Base-by-base conservation (phyloP, 768 basidiomycete genomes). In the Cystobasidium tubakii region DNA sequence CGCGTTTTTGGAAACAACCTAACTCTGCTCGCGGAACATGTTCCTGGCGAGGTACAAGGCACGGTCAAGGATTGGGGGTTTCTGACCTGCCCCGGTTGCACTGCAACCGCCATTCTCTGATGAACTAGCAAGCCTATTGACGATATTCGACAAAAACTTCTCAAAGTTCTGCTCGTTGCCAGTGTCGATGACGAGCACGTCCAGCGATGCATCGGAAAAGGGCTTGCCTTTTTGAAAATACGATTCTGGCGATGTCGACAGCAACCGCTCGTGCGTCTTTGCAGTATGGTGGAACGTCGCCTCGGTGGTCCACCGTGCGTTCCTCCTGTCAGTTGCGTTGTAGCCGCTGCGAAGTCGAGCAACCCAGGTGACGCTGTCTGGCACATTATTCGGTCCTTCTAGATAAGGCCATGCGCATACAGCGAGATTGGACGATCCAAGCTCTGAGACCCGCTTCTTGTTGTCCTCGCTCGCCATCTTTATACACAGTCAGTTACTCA, bases 241-340 rank as follows among this genome's bases (percentile, higher is more conserved):
- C 9, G 54, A 27, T 36, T 71, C 69, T n/a, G 69, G 69, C 12
- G 69, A 71, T 9, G 54, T 71, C 25, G 69, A 71, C n/a, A 71
- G 54, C n/a, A 71, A 53, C 21, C 69, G 12, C 25, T 71, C 31
- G 17, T 60, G 69, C 12, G 69, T 60, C 17, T 36, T 39, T 1
- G 29, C 53, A 21, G 69, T 57, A 31, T 71, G 25, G 15, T 60
- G 29, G 55, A 71, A 71, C 27, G 46, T 60, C 25, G 54, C 15
- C n/a, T 71, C 69, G 33, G 29, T 39, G 21, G 69, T 71, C 69
- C 69, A 71, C 23, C 55, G 50, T 9, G 69, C 69, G 7, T 10
- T 29, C 39, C 39, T 71, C n/a, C 69, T 53, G 27, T 71, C 69
- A 19, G 69, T 36, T 1, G 69, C 50, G 15, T 53, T 71, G 33